Evolutionary conservation across 1,284 basidiomycete genomes (phyloP).

Genomic region (Phylloporus sp.): DNA sequence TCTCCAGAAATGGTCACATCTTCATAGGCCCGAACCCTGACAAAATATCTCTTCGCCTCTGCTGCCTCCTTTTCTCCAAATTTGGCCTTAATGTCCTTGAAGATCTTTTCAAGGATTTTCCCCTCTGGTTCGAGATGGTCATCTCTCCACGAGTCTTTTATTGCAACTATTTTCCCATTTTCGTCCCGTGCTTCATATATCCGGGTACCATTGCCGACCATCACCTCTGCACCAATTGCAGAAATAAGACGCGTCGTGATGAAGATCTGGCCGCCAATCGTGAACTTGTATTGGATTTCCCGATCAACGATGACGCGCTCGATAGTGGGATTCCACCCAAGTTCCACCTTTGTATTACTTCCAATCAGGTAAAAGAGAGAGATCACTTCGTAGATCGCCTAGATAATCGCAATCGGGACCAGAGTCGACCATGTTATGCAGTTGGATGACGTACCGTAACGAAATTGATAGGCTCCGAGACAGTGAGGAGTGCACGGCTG

Average conservation of each 20-base stretch:
- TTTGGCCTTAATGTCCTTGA: not conserved
- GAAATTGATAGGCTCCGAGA: conserved; percentile 8
- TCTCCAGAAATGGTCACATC: not conserved
- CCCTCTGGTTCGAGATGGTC: conserved; percentile 3
- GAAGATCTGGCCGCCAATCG: not conserved
- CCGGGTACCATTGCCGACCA: conserved; percentile 12
- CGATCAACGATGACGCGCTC: not conserved
- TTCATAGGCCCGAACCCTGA: conserved; percentile 5
- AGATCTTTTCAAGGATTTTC: conserved; percentile 1
- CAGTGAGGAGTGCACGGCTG: conserved; percentile 8
- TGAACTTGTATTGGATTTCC: conserved; percentile 10
- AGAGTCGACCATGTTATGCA: not conserved
- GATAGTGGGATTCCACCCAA: conserved; percentile 23
- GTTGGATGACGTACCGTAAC: not conserved
- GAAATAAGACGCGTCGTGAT: not conserved
- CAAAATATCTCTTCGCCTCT: conserved; percentile 2
- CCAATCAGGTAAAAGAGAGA: conserved; percentile 12
- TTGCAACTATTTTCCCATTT: not conserved
- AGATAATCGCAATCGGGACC: not conserved
- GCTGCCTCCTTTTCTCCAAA: not conserved
- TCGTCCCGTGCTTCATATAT: conserved; percentile 8
- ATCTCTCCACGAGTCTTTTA: conserved; percentile 19
- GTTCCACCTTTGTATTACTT: not conserved
- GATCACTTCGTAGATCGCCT: not conserved
- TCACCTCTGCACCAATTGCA: conserved; percentile 9